A percentile compares a stretch with the other conserved stretches of the same genome.
phyloP scores from a whole-genome alignment of 2,329 filamentous ascomycete species.

The Thelonectria olida region DNA sequence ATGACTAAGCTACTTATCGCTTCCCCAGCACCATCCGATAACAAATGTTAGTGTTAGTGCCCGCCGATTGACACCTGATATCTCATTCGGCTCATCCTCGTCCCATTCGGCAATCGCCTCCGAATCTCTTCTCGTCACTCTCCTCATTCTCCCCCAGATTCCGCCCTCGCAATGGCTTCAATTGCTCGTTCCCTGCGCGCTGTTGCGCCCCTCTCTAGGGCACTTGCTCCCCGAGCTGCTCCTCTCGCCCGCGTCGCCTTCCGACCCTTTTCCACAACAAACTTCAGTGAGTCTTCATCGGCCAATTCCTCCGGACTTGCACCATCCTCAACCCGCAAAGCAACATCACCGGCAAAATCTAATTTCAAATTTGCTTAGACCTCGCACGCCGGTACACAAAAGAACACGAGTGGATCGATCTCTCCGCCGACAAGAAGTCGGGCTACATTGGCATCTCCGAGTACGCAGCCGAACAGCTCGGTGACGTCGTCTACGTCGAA shows the following conservation, averaged over 20 bases:
- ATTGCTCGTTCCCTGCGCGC: constrained; percentile 65
- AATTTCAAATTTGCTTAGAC: constrained; percentile 50
- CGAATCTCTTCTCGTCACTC: constrained; percentile 14
- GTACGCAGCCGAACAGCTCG: constrained; percentile 91
- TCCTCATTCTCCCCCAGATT: background rate
- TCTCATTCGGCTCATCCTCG: constrained; percentile 4
- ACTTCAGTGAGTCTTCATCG: constrained; percentile 44
- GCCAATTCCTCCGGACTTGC: constrained; percentile 6
- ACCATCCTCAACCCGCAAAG: background rate
- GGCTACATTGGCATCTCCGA: constrained; percentile 86
- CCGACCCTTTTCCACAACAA: constrained; percentile 52
- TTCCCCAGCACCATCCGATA: constrained; percentile 14
- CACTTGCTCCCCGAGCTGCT: constrained; percentile 49
- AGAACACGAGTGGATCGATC: constrained; percentile 98
- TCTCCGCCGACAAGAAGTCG: constrained; percentile 82
- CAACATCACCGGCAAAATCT: background rate
- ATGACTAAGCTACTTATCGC: constrained; percentile 21
- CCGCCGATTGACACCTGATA: constrained; percentile 22
- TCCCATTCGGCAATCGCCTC: constrained; percentile 18
- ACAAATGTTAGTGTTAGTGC: constrained; percentile 15
- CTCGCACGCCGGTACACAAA: constrained; percentile 88
- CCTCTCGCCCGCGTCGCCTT: constrained; percentile 54
- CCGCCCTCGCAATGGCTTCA: constrained; percentile 63
- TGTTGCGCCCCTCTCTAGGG: constrained; percentile 56
- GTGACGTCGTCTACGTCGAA: constrained; percentile 97